These are phyloP conservation scores for Wallacemonas sp. DNA, from an alignment of 208 protist species.

Conservation along the genomic window DNA sequence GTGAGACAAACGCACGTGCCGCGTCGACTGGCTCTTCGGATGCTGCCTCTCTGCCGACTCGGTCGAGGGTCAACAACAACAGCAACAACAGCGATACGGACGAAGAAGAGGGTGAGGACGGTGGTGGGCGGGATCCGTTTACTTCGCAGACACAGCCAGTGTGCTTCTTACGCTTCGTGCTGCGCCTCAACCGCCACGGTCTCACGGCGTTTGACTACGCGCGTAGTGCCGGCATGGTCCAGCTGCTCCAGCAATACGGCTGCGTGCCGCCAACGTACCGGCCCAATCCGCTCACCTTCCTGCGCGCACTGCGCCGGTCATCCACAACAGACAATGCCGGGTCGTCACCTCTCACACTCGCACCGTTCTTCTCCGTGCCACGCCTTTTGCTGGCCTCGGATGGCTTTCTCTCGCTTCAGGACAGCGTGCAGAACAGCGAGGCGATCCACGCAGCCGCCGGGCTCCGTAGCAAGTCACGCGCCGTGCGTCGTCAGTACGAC, in stretches of 20 bases:
- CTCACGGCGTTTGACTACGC: conserved; percentile 86
- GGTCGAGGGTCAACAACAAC: not conserved
- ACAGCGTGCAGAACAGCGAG: conserved; percentile 34
- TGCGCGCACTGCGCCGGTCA: conserved; percentile 22
- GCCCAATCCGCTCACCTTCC: conserved; percentile 65
- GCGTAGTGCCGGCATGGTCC: conserved; percentile 64
- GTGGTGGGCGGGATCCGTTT: not conserved
- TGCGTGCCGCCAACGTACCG: conserved; percentile 81
- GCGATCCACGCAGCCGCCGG: conserved; percentile 22
- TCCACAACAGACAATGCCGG: not conserved
- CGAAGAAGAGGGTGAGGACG: conserved; percentile 2
- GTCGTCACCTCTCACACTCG: not conserved
- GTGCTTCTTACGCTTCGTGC: conserved; percentile 64
- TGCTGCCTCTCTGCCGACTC: not conserved
- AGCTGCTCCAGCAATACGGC: conserved; percentile 71
- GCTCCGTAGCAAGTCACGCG: conserved; percentile 13
- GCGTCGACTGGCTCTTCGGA: too few species aligned
- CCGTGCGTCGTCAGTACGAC: conserved; percentile 6
- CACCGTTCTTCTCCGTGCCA: conserved; percentile 53
- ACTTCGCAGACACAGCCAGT: conserved; percentile 21
- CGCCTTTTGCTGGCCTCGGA: conserved; percentile 64
- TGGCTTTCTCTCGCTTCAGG: conserved; percentile 54
- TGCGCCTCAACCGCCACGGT: conserved; percentile 68
- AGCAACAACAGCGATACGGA: not conserved
- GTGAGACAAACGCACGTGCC: conserved; percentile 19